Base-by-base conservation (phyloP, 208 protist genomes). In the Balamuthia mandrillaris region DNA sequence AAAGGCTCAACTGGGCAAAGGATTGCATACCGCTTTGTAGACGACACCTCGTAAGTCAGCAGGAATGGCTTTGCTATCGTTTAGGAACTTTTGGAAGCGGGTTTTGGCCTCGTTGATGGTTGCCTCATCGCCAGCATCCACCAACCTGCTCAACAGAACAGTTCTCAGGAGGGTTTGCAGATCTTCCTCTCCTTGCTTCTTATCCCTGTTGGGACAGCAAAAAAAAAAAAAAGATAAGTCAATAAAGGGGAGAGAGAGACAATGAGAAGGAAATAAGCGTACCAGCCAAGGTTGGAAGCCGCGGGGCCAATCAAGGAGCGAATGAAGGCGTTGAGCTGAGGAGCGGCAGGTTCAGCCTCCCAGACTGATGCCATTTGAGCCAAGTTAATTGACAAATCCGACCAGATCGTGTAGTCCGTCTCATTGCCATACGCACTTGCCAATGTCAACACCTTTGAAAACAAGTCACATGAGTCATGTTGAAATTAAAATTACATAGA, bases 381-480 rank as follows among this genome's bases (percentile, higher is more conserved):
- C 27, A 85, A 24, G 61, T 74, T 85, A 35, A 44, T 37, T 12
- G 63, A 24, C 18, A 85, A 39, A 35, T 85, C 79, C 12, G 35
- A 35, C 35, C 45, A 85, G 61, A 85, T 45, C 4, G 79, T 68
- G 61, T 85, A 85, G 47, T 85, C 45, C 47, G 52, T 42, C 61
- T 85, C 79, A 41, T 85, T 85, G 42, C 52, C 44, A 45, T 75
- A 85, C 33, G 79, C 79, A 9, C 33, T 52, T n/a, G 58, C 16
- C 52, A 85, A 42, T 35, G 35, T 77, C 79, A 81, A 52, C 31
- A 81, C 49, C n/a, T n/a, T n/a, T n/a, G n/a, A n/a, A n/a, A n/a
- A n/a, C n/a, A n/a, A n/a, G n/a, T n/a, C n/a, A n/a, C n/a, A n/a
- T n/a, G n/a, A n/a, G n/a, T n/a, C n/a, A n/a, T n/a, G n/a, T n/a